Evolutionary conservation across 2,329 filamentous ascomycete genomes (phyloP), one percentile per base, ranked within the genome.

Genomic region (Cladosporium sp.): DNA sequence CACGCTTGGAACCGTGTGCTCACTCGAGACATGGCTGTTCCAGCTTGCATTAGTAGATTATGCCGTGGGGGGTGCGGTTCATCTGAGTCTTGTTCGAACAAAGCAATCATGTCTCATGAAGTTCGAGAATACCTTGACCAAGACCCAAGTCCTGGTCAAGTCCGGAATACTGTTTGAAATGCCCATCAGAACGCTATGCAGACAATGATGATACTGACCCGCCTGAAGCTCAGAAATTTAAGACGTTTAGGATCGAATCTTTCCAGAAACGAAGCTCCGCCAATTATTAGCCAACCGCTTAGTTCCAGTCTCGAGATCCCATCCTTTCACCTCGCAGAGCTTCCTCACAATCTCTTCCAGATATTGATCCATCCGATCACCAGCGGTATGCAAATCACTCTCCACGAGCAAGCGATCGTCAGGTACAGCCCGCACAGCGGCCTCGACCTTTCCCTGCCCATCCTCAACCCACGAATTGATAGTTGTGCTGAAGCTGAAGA

Each of bases 331-430:
- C 51, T 82, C 73, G 69, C 93, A 97, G 5, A 97, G 83, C 61
- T 82, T 84, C n/a, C 87, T 79, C 58, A 88, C 85, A 62, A 92
- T 88, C 47, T 89, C 82, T 70, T 93, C 89, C 12, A 99, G 75
- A 60, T 84, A 76, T 2, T 77, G 74, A 70, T 97, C 94, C 89
- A 97, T 96, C 52, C 81, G 76, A 1, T 85, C 79, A 0, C 94
- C 94, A 0, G 93, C 94, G 19, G 77, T 83, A 72, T 97, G 90
- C 60, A 97, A 72, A 73, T 99, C 94, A 70, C 92, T 97, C 74
- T 99, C 94, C 2, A 96, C 81, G 19, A 99, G 80, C 12, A 99
- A 77, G 55, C 86, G 82, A 65, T 93, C 84, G 64, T 91, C 88
- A 0, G 94, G 93, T 3, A 95, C 80, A 2, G 82, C 82, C 60